phyloP scores from a whole-genome alignment of 2,329 filamentous ascomycete species.

The Aotearoamyces nothofagi region DNA sequence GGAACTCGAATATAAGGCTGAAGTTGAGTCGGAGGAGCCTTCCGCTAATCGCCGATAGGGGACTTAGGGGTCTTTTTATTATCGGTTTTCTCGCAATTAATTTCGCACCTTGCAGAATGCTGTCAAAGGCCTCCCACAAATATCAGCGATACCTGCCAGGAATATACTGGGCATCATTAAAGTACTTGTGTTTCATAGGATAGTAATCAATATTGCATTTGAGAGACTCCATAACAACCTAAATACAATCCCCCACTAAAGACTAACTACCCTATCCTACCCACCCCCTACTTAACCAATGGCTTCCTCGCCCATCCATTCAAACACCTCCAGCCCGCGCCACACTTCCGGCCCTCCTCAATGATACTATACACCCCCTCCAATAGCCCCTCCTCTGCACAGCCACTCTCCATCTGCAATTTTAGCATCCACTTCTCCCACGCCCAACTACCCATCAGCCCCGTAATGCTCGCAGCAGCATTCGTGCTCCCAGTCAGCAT shows the following conservation, averaged over 20 bases:
- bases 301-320: constrained; percentile 52
- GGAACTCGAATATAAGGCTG: no score
- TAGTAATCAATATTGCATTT: no score
- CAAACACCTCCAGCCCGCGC: constrained; percentile 44
- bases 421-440: constrained; percentile 97
- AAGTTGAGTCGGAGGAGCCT: no score
- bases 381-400: constrained; percentile 45
- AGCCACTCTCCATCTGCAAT: constrained; percentile 73
- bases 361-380: constrained; percentile 44
- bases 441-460: constrained; percentile 71
- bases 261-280: neutral
- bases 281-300: neutral
- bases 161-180: no score
- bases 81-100: no score
- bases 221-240: neutral
- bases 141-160: no score
- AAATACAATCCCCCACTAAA: neutral
- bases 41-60: no score
- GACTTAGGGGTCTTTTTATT: no score
- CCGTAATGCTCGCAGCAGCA: constrained; percentile 59
- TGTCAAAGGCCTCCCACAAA: no score
- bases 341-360: constrained; percentile 45
- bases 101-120: no score
- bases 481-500: constrained; percentile 53
- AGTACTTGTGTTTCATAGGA: no score